Conservation (phyloP, 305 asterid species). For the Fraxinus platypoda region DNA sequence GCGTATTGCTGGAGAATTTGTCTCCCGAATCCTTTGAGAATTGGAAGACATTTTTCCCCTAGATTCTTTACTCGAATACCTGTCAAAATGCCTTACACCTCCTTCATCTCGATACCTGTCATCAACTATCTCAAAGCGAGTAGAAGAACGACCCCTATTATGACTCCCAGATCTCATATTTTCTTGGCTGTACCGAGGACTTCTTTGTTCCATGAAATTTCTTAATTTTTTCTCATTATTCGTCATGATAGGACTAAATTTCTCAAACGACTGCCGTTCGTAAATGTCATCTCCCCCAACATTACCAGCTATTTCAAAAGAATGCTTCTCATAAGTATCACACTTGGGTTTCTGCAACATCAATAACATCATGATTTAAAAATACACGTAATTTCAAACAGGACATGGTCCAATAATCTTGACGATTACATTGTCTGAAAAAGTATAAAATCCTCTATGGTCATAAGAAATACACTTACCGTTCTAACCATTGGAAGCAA, state of each 20-base stretch:
- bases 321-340: slow-evolving; percentile 32
- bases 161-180: slow-evolving; percentile 34
- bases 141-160: slow-evolving; percentile 37
- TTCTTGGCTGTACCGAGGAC: slow-evolving; percentile 43
- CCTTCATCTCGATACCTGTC: slow-evolving; percentile 87
- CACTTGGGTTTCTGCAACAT: slow-evolving; percentile 39
- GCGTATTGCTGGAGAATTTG: slow-evolving; percentile 31
- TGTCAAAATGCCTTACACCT: slow-evolving; percentile 40
- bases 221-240: slow-evolving; percentile 33
- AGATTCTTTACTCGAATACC: slow-evolving; percentile 35
- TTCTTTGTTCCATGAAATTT: slow-evolving; percentile 57
- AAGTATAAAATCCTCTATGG: background rate
- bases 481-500: slow-evolving; percentile 31
- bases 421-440: background rate
- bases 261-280: slow-evolving; percentile 38
- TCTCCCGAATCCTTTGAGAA: slow-evolving; percentile 27
- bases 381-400: background rate
- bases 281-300: slow-evolving; percentile 36
- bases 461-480: slow-evolving; percentile 38
- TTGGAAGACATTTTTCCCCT: slow-evolving; percentile 53
- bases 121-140: slow-evolving; percentile 80
- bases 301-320: slow-evolving; percentile 32
- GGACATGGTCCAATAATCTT: background rate
- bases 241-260: slow-evolving; percentile 20
- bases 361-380: background rate